phyloP scores from a whole-genome alignment of 1,284 basidiomycete genomes.

The Fomitopsis pinicola region DNA sequence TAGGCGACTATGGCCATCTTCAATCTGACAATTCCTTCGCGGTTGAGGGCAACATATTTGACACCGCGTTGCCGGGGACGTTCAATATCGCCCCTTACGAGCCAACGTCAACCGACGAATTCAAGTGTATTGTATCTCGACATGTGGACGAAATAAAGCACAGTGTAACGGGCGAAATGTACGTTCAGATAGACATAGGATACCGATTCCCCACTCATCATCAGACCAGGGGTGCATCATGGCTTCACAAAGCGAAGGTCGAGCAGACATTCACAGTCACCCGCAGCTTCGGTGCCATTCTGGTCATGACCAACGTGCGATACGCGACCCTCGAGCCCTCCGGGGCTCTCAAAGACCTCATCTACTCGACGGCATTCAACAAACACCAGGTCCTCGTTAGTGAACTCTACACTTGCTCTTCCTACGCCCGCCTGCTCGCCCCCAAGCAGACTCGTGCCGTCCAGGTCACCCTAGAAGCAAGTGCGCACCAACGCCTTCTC shows the following conservation, averaged over 20 bases:
- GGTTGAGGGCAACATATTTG: slow-evolving; percentile 9
- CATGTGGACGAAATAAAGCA: background rate
- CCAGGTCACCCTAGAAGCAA: background rate
- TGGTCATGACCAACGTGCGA: slow-evolving; percentile 3
- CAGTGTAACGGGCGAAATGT: background rate
- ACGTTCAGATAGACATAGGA: background rate
- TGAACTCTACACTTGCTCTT: slow-evolving; percentile 7
- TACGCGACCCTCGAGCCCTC: background rate
- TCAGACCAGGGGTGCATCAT: background rate
- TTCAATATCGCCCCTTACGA: background rate
- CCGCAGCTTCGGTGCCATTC: slow-evolving; percentile 3
- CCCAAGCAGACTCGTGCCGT: background rate
- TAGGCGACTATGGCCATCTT: slow-evolving; percentile 8
- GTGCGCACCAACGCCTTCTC: background rate
- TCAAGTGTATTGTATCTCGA: background rate
- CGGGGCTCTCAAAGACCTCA: slow-evolving; percentile 1
- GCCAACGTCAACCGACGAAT: background rate
- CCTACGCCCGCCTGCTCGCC: slow-evolving; percentile 7
- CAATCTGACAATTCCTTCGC: slow-evolving; percentile 4
- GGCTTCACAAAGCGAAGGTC: background rate
- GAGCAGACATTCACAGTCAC: slow-evolving; percentile 2
- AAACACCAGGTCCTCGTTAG: slow-evolving; percentile 3
- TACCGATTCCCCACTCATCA: background rate
- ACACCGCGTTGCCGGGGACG: background rate
- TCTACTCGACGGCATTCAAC: background rate